Conservation (phyloP, 2,329 filamentous ascomycete genomes). For the Aspergillus sp. region DNA sequence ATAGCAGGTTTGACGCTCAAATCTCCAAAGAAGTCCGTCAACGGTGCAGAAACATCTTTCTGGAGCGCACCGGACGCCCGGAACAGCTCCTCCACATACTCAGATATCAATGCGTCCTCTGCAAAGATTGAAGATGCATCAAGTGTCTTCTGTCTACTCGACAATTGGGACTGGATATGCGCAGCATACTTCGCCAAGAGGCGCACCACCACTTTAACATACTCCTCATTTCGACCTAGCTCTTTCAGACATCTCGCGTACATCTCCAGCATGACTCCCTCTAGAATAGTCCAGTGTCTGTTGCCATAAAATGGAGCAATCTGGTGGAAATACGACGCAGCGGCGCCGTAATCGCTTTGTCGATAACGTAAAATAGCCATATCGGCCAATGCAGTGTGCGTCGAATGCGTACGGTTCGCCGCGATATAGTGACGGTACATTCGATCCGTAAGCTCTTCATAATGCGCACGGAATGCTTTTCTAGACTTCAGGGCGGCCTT, state of each 20-base stretch:
- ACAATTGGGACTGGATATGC: conserved; percentile 33
- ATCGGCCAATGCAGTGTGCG: conserved; percentile 77
- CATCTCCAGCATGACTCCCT: conserved; percentile 81
- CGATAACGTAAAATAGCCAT: conserved; percentile 81
- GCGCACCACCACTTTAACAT: conserved; percentile 72
- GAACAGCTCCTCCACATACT: conserved; percentile 45
- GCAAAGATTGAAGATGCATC: conserved; percentile 32
- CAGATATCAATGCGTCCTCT: conserved; percentile 32
- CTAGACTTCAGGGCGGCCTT: conserved; percentile 61
- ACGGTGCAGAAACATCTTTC: conserved; percentile 65
- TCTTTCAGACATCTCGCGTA: conserved; percentile 80
- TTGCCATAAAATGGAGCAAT: conserved; percentile 78
- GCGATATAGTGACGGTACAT: conserved; percentile 80
- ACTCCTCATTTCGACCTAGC: conserved; percentile 74
- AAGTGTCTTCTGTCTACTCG: conserved; percentile 29
- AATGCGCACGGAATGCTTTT: conserved; percentile 65
- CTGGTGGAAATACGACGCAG: conserved; percentile 74
- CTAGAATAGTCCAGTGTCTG: conserved; percentile 74
- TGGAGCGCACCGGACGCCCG: conserved; percentile 51
- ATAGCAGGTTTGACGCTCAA: conserved; percentile 68
- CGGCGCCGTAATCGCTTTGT: conserved; percentile 69
- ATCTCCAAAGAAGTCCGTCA: conserved; percentile 72
- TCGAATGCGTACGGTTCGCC: conserved; percentile 74
- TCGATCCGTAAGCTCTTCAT: conserved; percentile 78
- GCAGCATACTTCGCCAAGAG: conserved; percentile 50